Base-by-base conservation (phyloP, 2,329 filamentous ascomycete species). In the Aspergillus puulaauensis region DNA sequence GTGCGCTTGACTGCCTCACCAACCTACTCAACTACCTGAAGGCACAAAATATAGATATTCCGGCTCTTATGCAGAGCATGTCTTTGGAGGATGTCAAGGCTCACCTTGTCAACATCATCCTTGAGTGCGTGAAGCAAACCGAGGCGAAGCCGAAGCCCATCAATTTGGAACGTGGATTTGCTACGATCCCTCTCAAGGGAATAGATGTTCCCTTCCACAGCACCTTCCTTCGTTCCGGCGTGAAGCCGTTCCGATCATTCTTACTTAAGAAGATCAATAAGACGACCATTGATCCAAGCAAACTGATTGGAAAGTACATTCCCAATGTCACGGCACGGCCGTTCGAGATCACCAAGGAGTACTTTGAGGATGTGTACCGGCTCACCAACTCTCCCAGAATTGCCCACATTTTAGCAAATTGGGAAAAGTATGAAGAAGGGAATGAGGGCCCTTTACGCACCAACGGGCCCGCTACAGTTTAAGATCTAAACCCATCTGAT, bases 181-280 rank as follows among this genome's bases (percentile, higher is more conserved):
- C 95, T 44, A 98, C 93, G 23, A 98, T 99, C 67, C 95, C 96
- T 44, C 89, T 99, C 64, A 91, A 90, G 72, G 96, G 96, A 63
- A 99, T 99, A 68, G 95, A 99, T 70, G 96, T 98, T 72, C 95
- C 95, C 45, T 99, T 99, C 90, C 95, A 99, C 84, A 95, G 90
- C 68, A 99, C 95, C 17, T 99, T 99, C 84, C 80, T 99, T 79
- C 90, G 96, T 56, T 96, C 92, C 40, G 96, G 95, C 69, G 95
- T 99, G 77, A 99, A 99, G 84, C 95, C 96, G 47, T 99, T 99
- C 91, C 86, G 95, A 66, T 93, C 89, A 45, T 99, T 99, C 86
- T 78, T 99, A 73, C 88, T 98, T 68, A 99, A 98, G 90, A 99
- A 99, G 86, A 98, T 99, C 81, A 92, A 98, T 84, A 96, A 96